These are phyloP conservation scores for Gynochthodes officinalis DNA, from an alignment of 257 asterid genomes.

Conservation along the genomic window DNA sequence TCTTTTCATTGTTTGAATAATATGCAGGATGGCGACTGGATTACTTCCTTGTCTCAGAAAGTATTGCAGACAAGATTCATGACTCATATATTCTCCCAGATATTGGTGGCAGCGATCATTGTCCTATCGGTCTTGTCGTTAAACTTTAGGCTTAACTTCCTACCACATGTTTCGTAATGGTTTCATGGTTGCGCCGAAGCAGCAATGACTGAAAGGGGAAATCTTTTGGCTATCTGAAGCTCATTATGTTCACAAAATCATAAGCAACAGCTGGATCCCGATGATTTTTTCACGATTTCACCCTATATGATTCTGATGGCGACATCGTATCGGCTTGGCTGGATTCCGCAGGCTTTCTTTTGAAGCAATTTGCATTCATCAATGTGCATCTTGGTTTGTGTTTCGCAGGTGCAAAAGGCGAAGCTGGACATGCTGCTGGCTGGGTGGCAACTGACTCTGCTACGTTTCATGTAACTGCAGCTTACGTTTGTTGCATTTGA, in stretches of 20 bases:
- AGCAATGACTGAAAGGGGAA: neutral
- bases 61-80: constrained; percentile 59
- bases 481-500: neutral
- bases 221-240: neutral
- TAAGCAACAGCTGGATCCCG: no score
- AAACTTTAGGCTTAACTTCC: constrained; percentile 38
- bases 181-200: neutral
- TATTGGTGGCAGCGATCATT: constrained; percentile 82
- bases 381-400: neutral
- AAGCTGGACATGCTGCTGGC: neutral
- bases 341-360: no score
- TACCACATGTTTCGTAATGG: neutral
- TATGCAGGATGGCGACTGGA: constrained; percentile 91
- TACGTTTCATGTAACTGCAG: neutral
- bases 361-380: neutral
- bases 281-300: no score
- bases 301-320: no score
- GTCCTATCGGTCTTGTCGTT: constrained; percentile 83
- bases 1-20: neutral
- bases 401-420: neutral
- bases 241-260: neutral
- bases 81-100: constrained; percentile 91
- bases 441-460: neutral
- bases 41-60: constrained; percentile 80
- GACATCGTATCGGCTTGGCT: no score